These are phyloP conservation scores for Globisporangium nunn DNA, from an alignment of 352 stramenopile species.

Conservation along the genomic window DNA sequence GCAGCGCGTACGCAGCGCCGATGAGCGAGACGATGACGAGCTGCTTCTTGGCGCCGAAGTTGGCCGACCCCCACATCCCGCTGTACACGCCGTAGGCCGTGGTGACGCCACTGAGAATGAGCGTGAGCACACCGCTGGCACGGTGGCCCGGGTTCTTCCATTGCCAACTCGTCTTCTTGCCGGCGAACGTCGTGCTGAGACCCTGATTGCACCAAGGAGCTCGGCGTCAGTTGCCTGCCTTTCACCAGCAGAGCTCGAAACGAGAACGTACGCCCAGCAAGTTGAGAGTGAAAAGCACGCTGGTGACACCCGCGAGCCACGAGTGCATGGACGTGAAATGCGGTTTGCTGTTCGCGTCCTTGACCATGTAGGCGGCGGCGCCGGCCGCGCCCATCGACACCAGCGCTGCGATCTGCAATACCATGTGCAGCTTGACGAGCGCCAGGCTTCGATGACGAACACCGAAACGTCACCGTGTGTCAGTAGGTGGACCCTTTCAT, in stretches of 20 bases:
- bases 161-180: slow-evolving; percentile 60
- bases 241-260: background rate
- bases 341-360: slow-evolving; percentile 46
- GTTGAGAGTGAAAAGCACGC: slow-evolving; percentile 44
- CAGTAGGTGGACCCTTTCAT: background rate
- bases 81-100: slow-evolving; percentile 51
- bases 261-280: slow-evolving; percentile 34
- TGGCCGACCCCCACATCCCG: slow-evolving; percentile 34
- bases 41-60: slow-evolving; percentile 42
- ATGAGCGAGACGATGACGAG: slow-evolving; percentile 33
- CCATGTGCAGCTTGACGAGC: slow-evolving; percentile 46
- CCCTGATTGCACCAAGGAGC: slow-evolving; percentile 18
- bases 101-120: slow-evolving; percentile 33
- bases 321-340: slow-evolving; percentile 72
- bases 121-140: slow-evolving; percentile 43
- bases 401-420: slow-evolving; percentile 41
- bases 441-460: slow-evolving; percentile 15
- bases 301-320: slow-evolving; percentile 43
- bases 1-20: slow-evolving; percentile 29
- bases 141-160: slow-evolving; percentile 67
- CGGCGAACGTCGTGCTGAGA: slow-evolving; percentile 40
- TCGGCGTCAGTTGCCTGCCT: background rate
- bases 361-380: slow-evolving; percentile 42
- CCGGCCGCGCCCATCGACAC: slow-evolving; percentile 33
- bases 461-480: slow-evolving; percentile 1